Evolutionary conservation across 257 asterid genomes (phyloP).

Genomic region (Thymus mandschuricus): DNA sequence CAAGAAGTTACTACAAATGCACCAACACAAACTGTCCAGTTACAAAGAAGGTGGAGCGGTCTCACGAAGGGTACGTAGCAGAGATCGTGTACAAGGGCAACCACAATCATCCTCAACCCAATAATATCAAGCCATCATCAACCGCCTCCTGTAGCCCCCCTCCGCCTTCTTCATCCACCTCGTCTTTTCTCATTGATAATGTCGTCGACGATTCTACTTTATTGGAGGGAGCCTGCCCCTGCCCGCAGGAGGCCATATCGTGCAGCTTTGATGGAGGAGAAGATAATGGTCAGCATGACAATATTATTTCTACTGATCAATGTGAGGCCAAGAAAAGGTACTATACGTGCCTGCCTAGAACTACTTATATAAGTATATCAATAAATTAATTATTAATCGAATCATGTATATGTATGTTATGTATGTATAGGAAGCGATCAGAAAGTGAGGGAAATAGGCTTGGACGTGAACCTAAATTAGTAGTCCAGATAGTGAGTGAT

Average conservation of each 20-base stretch:
- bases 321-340: conserved; percentile 62
- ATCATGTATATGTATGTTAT: no score
- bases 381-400: no score
- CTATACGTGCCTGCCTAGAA: no score
- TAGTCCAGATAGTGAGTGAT: conserved; percentile 68
- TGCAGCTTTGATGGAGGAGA: conserved; percentile 34
- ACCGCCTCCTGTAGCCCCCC: background rate
- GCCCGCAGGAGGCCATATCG: no score
- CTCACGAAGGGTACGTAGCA: conserved; percentile 57
- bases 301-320: conserved; percentile 25
- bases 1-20: conserved; percentile 77
- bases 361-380: no score
- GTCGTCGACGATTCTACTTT: no score
- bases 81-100: conserved; percentile 67
- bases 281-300: conserved; percentile 15
- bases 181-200: background rate
- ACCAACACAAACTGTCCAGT: conserved; percentile 55
- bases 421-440: conserved; percentile 51
- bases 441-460: conserved; percentile 37
- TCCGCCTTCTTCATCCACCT: background rate
- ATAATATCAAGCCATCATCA: background rate
- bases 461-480: conserved; percentile 57
- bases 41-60: conserved; percentile 73
- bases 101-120: conserved; percentile 69
- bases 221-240: no score